Percentiles rank a stretch among this genome's conserved stretches.
Conservation (phyloP, 371 early-diverging fungal species). For the Scutellospora calospora region DNA sequence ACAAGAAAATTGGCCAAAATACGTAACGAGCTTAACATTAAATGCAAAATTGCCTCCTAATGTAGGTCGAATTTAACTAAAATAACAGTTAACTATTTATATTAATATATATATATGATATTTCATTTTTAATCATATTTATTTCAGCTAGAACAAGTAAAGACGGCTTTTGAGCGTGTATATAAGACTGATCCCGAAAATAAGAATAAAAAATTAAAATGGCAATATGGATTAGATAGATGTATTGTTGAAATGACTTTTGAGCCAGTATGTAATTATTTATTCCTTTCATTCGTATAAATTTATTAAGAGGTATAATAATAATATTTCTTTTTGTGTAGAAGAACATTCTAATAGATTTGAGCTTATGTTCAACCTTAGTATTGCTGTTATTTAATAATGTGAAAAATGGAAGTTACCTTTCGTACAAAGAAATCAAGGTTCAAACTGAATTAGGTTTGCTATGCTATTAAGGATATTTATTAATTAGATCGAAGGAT, state of each 20-base stretch:
- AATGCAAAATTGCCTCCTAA: not conserved
- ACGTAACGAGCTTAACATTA: not conserved
- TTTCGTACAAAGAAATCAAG: not conserved
- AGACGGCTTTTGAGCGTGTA: too few species aligned
- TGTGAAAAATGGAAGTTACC: not conserved
- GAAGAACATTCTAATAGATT: not conserved
- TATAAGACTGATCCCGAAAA: not conserved
- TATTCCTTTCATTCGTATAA: not conserved
- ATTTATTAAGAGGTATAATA: not conserved
- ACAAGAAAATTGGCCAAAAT: not conserved
- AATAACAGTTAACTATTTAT: not conserved
- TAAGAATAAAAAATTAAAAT: slow-evolving; percentile 7
- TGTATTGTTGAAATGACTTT: not conserved
- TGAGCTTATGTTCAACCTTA: not conserved
- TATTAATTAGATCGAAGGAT: not conserved
- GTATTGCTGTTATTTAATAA: not conserved
- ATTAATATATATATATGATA: not conserved
- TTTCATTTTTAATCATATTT: not conserved
- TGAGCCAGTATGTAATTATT: not conserved
- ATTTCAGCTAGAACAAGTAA: too few species aligned
- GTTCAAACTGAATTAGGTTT: not conserved
- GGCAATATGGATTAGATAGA: slow-evolving; percentile 1
- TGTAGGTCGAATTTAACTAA: not conserved
- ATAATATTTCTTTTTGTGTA: not conserved
- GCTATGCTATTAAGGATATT: not conserved